Base-by-base conservation (phyloP, 176 grass and related monocot genomes). In the Puya raimondii region DNA sequence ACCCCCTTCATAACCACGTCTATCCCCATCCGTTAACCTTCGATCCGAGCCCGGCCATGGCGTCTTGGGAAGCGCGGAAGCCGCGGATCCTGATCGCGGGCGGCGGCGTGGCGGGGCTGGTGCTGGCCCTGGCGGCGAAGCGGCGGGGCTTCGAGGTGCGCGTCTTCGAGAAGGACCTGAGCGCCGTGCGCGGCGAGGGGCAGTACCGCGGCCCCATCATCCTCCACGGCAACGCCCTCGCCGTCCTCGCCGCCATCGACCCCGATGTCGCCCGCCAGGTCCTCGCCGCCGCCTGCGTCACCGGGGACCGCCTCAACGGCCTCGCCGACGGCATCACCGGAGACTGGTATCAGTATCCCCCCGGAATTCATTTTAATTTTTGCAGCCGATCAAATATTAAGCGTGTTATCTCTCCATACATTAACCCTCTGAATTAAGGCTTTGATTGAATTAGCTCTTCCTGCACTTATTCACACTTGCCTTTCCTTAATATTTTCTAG, bases 201-300 rank as follows among this genome's bases (percentile, higher is more conserved):
- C 65, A 27, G 9, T 27, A 47, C 27, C 65, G 65, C 23, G 10
- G 65, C 10, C 65, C 65, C 65, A 67, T 49, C 12, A 25, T 17
- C 0, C 42, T 67, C 27, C 65, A 67, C 65, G 7, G 66, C 42
- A 48, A 68, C 29, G 66, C 29, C 12, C 66, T 68, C 16, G 42
- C 42, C 16, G 4, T 68, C 12, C 18, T 68, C 26, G 23, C 14
- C 26, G 12, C 42, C 66, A 68, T 68, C 65, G 65, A 68, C 65
- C 12, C 65, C 65, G 65, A 67, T 15, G 65, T 67, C 26, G 65
- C 11, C 65, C 27, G 42, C 12, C 11, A 68, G 29, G n/a, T 68
- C 65, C 6, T 48, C 8, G 66, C 12, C 16, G 66, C 42, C 6
- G 42, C 15, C 13, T 49, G 33, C 65, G 26, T 48, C 65, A 18